Evolutionary conservation across 2,329 filamentous ascomycete genomes (phyloP).

Genomic region (Trichophyton benhamiae): DNA sequence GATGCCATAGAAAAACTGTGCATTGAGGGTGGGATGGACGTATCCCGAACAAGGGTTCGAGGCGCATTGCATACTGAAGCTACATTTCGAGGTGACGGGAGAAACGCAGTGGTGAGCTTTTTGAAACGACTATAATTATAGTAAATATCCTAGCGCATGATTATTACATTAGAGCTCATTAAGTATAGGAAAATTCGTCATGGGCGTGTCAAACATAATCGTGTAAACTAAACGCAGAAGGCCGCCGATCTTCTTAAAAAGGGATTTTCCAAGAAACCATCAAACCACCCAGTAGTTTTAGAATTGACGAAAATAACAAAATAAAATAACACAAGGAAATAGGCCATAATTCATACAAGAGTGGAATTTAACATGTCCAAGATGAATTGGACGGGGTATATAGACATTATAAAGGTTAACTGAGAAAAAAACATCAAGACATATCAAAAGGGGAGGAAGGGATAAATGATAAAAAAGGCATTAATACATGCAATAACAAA

Average conservation of each 20-base stretch:
- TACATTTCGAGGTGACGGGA: constrained; percentile 32
- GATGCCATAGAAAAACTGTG: constrained; percentile 26
- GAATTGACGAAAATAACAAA: background rate
- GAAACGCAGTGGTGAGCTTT: constrained; percentile 25
- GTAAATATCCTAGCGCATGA: too few species aligned
- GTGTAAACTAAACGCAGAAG: background rate
- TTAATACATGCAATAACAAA: background rate
- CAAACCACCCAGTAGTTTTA: background rate
- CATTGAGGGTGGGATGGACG: constrained; percentile 20
- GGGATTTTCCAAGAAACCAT: background rate
- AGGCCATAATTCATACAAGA: background rate
- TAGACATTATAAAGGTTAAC: background rate
- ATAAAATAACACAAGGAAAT: background rate
- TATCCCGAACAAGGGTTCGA: constrained; percentile 29
- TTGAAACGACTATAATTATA: constrained; percentile 6
- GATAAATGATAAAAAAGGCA: background rate
- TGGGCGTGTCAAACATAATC: background rate
- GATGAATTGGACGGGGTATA: background rate
- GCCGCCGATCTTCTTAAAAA: background rate
- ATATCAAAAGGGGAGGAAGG: too few species aligned
- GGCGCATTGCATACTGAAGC: constrained; percentile 42
- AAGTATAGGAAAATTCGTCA: background rate
- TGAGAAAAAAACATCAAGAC: background rate
- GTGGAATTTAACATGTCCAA: background rate
- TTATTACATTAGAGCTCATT: background rate